Evolutionary conservation across 805 yeast genomes (phyloP).

Genomic region (Diddensiella santjacobensis): DNA sequence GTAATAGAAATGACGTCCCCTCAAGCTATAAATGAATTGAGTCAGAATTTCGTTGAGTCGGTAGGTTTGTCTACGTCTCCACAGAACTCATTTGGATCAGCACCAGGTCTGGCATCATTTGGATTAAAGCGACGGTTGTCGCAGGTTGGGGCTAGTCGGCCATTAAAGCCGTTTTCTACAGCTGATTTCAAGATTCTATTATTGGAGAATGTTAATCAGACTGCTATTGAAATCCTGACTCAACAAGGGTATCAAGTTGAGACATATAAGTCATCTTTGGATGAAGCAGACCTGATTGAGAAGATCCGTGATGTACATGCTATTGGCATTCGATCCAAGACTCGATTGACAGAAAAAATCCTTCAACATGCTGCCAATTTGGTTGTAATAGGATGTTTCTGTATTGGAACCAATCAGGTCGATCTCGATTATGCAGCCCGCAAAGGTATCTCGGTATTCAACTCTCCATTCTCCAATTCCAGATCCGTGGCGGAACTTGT

Average conservation of each 20-base stretch:
- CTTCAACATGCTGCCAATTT: conserved; percentile 84
- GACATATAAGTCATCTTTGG: conserved; percentile 80
- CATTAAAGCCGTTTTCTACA: conserved; percentile 89
- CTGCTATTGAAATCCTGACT: conserved; percentile 82
- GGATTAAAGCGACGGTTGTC: conserved; percentile 18
- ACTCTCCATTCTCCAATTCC: conserved; percentile 97
- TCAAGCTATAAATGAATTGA: conserved; percentile 25
- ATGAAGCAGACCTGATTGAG: conserved; percentile 91
- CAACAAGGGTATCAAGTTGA: conserved; percentile 97
- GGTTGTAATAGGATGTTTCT: conserved; percentile 93
- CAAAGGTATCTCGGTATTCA: conserved; percentile 92
- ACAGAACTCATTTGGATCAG: conserved; percentile 13
- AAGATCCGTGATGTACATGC: conserved; percentile 93
- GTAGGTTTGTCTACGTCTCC: conserved; percentile 25
- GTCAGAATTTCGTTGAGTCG: conserved; percentile 19
- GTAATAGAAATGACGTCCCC: conserved; percentile 33
- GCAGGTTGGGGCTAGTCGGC: conserved; percentile 33
- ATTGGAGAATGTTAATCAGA: conserved; percentile 88
- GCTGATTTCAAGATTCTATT: conserved; percentile 91
- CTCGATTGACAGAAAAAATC: conserved; percentile 76
- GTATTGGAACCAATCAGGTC: conserved; percentile 98
- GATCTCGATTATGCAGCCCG: conserved; percentile 88
- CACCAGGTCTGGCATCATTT: conserved; percentile 2
- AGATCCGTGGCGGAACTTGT: conserved; percentile 98
- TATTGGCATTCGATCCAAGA: conserved; percentile 96